Percentiles rank a stretch among this genome's conserved stretches.
Evolutionary conservation across 441 rosid genomes (phyloP).

Genomic region (Gossypium davidsonii): DNA sequence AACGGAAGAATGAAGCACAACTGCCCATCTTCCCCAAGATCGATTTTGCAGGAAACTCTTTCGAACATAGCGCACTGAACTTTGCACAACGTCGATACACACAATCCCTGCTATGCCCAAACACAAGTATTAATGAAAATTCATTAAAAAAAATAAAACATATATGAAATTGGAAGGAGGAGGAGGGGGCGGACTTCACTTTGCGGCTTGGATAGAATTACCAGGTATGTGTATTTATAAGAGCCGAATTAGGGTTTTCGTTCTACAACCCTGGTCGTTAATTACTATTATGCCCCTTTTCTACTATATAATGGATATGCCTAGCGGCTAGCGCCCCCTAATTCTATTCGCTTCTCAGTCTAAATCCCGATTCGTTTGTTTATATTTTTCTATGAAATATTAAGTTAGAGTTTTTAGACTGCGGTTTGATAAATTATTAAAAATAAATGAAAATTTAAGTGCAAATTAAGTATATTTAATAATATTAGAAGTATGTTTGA

Average conservation of each 20-base stretch:
- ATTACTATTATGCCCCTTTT: not conserved
- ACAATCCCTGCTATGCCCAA: not conserved
- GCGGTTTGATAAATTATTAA: too few relatives aligned
- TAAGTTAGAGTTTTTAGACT: too few relatives aligned
- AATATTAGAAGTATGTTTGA: too few relatives aligned
- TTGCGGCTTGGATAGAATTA: not conserved
- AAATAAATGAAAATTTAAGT: too few relatives aligned
- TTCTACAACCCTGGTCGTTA: not conserved
- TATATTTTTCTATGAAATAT: too few relatives aligned
- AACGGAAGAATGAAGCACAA: not conserved
- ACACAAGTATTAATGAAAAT: not conserved
- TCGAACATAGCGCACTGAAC: conserved; percentile 9
- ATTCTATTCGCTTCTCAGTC: not conserved
- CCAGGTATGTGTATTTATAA: not conserved
- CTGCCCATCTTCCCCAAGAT: conserved; percentile 11
- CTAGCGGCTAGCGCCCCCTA: not conserved
- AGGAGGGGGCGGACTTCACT: not conserved
- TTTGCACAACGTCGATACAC: conserved; percentile 14
- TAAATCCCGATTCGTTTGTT: not conserved
- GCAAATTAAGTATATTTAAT: too few relatives aligned
- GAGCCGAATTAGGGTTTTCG: conserved; percentile 7
- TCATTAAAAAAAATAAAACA: not conserved
- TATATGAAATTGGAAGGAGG: not conserved
- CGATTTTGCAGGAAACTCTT: conserved; percentile 11
- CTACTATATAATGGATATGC: not conserved